Evolutionary conservation across 2,329 filamentous ascomycete genomes (phyloP).

Genomic region (Scedosporium dehoogii): DNA sequence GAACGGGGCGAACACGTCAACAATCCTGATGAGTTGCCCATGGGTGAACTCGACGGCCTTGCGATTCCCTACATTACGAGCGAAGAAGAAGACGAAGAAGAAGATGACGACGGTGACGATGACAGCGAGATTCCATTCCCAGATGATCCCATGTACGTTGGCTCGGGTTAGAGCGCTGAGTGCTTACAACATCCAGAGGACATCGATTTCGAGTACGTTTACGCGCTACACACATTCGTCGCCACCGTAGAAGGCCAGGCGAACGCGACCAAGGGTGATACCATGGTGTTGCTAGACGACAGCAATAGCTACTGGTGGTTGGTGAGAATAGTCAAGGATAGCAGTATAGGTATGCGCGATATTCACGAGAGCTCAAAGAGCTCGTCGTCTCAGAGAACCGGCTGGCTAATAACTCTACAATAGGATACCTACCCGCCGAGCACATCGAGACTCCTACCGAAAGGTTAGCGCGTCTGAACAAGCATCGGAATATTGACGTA

Average conservation of each 20-base stretch:
- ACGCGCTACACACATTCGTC: constrained; percentile 94
- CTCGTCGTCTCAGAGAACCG: neutral
- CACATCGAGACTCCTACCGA: constrained; percentile 98
- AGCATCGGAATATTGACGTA: constrained; percentile 97
- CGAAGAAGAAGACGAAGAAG: constrained; percentile 6
- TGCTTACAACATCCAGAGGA: constrained; percentile 94
- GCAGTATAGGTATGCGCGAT: constrained; percentile 61
- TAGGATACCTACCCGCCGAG: constrained; percentile 91
- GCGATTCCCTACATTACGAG: constrained; percentile 36
- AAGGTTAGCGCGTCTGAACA: constrained; percentile 84
- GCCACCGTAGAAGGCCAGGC: constrained; percentile 97
- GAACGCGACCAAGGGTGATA: constrained; percentile 96
- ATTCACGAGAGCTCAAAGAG: neutral
- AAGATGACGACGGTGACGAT: constrained; percentile 41
- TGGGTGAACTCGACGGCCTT: constrained; percentile 21
- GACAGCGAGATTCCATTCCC: constrained; percentile 48
- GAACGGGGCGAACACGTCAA: constrained; percentile 13
- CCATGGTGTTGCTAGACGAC: constrained; percentile 95
- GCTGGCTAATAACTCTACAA: constrained; percentile 14
- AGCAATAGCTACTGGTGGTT: constrained; percentile 99
- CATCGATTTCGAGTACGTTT: constrained; percentile 99
- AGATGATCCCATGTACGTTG: constrained; percentile 53
- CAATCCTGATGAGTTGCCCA: constrained; percentile 8
- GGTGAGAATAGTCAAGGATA: constrained; percentile 93
- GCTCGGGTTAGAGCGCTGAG: constrained; percentile 64